Percentiles rank a stretch among this genome's conserved stretches.
Evolutionary conservation across 352 stramenopile genomes (phyloP).

Genomic region (Pythium grandisporangium): DNA sequence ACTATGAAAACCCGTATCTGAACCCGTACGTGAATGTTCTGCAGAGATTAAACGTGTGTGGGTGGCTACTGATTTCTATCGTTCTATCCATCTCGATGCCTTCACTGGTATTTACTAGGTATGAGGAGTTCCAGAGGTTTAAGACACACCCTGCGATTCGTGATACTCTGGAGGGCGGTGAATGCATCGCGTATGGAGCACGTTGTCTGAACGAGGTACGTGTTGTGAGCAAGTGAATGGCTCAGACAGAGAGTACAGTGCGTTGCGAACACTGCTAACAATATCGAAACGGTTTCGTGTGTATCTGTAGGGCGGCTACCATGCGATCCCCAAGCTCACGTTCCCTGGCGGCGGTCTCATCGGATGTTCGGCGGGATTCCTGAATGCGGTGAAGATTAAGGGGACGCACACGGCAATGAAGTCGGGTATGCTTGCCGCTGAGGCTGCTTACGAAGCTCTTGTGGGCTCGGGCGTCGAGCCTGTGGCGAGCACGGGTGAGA

Average conservation of each 20-base stretch:
- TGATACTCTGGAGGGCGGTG: slow-evolving; percentile 92
- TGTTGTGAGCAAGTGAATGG: too few relatives aligned
- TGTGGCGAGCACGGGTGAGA: slow-evolving; percentile 60
- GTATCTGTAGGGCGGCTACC: slow-evolving; percentile 97
- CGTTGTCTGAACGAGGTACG: slow-evolving; percentile 89
- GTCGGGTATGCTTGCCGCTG: slow-evolving; percentile 95
- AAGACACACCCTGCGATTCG: slow-evolving; percentile 96
- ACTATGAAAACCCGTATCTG: slow-evolving; percentile 99
- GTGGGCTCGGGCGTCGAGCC: slow-evolving; percentile 36
- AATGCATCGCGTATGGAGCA: slow-evolving; percentile 97
- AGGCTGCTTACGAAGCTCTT: slow-evolving; percentile 91
- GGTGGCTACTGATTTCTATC: too few relatives aligned
- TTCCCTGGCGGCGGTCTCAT: slow-evolving; percentile 95
- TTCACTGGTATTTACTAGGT: too few relatives aligned
- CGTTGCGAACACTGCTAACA: too few relatives aligned
- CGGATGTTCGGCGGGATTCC: slow-evolving; percentile 96
- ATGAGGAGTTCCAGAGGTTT: slow-evolving; percentile 99
- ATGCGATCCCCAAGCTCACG: slow-evolving; percentile 97
- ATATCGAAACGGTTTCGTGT: too few relatives aligned
- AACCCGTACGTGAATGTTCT: too few relatives aligned
- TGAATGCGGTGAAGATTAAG: slow-evolving; percentile 99
- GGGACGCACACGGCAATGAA: slow-evolving; percentile 99
- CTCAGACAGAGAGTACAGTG: too few relatives aligned
- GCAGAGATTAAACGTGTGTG: too few relatives aligned
- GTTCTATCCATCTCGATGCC: too few relatives aligned